Conservation (phyloP, 2,329 filamentous ascomycete genomes). For the Amesomyces nigricolor region DNA sequence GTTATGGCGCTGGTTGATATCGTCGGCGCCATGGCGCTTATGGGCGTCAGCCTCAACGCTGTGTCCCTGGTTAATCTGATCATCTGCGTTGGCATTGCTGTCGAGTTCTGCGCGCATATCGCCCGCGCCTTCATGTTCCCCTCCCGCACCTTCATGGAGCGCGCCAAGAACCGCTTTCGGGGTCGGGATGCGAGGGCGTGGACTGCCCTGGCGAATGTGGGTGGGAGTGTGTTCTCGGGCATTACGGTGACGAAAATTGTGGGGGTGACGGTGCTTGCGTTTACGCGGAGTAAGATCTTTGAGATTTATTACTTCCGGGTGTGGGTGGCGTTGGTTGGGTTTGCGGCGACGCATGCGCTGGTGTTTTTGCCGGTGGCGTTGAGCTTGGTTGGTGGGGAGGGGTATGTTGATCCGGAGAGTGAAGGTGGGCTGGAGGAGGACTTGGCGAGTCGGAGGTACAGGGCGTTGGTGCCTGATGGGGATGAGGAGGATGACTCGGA, state of each 20-base stretch:
- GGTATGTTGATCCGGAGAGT: conserved; percentile 80
- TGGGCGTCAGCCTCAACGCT: conserved; percentile 85
- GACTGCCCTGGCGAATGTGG: conserved; percentile 91
- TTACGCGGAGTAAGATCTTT: conserved; percentile 96
- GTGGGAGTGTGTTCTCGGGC: conserved; percentile 88
- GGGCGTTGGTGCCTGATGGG: conserved; percentile 53
- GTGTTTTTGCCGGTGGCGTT: conserved; percentile 88
- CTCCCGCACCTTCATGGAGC: conserved; percentile 72
- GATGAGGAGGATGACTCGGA: conserved; percentile 5
- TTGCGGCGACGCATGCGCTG: conserved; percentile 82
- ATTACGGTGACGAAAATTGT: conserved; percentile 95
- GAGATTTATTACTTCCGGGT: conserved; percentile 99
- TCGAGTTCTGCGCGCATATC: conserved; percentile 97
- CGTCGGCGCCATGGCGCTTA: conserved; percentile 87
- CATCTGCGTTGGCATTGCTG: conserved; percentile 92
- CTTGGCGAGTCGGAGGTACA: conserved; percentile 70
- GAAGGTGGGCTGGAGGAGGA: conserved; percentile 89
- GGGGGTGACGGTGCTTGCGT: conserved; percentile 86
- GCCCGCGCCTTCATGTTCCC: conserved; percentile 96
- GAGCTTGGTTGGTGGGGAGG: conserved; percentile 77
- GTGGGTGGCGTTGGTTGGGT: conserved; percentile 85
- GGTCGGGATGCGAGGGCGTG: conserved; percentile 81
- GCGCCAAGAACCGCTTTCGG: conserved; percentile 69
- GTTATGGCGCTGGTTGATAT: conserved; percentile 93
- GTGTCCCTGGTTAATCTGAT: conserved; percentile 93